These are phyloP conservation scores for Harringtonia aguacate DNA, from an alignment of 2,329 filamentous ascomycete species.

Conservation along the genomic window DNA sequence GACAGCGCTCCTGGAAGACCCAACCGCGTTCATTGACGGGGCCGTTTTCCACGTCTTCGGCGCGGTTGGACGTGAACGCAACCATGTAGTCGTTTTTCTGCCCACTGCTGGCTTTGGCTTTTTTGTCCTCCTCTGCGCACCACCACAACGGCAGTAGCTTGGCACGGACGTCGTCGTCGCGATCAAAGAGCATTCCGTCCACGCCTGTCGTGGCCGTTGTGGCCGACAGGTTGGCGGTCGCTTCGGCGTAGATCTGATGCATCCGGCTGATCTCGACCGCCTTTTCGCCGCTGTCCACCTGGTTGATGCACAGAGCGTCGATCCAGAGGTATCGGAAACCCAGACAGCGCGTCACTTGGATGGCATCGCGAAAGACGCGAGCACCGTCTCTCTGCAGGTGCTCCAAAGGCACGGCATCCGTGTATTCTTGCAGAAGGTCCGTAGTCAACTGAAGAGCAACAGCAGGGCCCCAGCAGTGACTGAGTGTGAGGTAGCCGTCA, in stretches of 20 bases:
- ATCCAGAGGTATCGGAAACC: neutral
- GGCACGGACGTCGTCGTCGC: neutral
- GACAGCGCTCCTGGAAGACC: conserved; percentile 2
- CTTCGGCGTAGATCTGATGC: neutral
- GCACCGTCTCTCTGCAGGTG: neutral
- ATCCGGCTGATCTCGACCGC: neutral
- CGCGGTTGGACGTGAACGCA: neutral
- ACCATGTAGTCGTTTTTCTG: neutral
- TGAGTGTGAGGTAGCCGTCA: neutral
- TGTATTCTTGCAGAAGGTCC: neutral
- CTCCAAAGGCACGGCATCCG: neutral
- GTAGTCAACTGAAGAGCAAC: neutral
- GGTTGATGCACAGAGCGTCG: neutral
- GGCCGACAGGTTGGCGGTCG: neutral
- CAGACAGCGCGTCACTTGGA: neutral
- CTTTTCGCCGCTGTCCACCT: neutral
- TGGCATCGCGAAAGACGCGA: neutral
- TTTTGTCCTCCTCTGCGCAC: neutral
- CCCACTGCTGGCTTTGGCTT: neutral
- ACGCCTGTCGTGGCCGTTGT: neutral
- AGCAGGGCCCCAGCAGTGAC: neutral
- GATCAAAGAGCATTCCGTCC: neutral
- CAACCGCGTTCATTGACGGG: neutral
- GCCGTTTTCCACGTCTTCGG: neutral
- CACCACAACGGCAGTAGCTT: neutral